A percentile compares a stretch with the other conserved stretches of the same genome.
Conservation (phyloP, 1,139 yeast genomes). For the Tardiomyces depauwii region DNA sequence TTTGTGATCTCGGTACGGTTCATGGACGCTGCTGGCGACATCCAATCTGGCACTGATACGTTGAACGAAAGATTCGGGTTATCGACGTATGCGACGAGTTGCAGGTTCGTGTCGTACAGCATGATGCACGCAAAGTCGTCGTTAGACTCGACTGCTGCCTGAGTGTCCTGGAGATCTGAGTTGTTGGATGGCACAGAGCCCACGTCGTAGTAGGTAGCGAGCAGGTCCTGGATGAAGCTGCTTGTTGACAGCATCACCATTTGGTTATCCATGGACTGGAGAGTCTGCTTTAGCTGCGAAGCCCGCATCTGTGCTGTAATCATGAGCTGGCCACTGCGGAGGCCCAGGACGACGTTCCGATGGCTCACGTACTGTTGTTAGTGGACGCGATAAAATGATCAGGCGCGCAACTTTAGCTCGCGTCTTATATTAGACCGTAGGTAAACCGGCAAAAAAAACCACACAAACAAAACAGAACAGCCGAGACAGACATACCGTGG, state of each 20-base stretch:
- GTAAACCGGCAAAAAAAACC: conserved; percentile 2
- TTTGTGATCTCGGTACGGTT: background rate
- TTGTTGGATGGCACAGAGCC: conserved; percentile 7
- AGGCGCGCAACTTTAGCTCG: too few relatives aligned
- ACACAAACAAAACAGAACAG: background rate
- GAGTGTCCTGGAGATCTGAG: conserved; percentile 9
- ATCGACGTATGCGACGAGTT: conserved; percentile 5
- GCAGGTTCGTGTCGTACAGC: conserved; percentile 12
- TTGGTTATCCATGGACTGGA: conserved; percentile 56
- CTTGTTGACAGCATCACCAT: conserved; percentile 21
- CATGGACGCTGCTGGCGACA: background rate
- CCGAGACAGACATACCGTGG: conserved; percentile 34
- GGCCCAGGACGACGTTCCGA: conserved; percentile 46
- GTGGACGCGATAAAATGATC: too few relatives aligned
- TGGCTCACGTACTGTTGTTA: conserved; percentile 42
- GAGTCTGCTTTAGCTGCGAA: conserved; percentile 62
- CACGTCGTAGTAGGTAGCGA: conserved; percentile 18
- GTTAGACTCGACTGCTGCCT: conserved; percentile 14
- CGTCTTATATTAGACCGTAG: too few relatives aligned
- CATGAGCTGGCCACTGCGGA: conserved; percentile 59
- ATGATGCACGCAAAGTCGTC: conserved; percentile 17
- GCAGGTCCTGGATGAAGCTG: conserved; percentile 18
- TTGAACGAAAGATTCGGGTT: conserved; percentile 3
- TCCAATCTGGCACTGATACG: background rate
- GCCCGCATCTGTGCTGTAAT: conserved; percentile 75